Base-by-base conservation (phyloP, 2,329 filamentous ascomycete species). In the Paracorniculantispora psalliotae region DNA sequence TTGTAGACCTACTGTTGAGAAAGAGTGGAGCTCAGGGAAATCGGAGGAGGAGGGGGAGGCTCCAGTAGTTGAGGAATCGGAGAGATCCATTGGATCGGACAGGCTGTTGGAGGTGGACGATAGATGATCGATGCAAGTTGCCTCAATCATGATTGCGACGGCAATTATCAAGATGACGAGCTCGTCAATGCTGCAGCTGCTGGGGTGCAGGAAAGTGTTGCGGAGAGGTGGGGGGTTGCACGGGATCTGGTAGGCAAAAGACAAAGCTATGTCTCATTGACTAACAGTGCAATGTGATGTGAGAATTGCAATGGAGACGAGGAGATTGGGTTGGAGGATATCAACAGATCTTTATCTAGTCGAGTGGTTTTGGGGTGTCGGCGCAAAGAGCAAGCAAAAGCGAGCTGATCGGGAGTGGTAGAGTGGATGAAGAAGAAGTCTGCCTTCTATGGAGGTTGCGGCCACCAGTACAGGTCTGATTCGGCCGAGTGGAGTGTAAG, bases 1-100 rank as follows among this genome's bases (percentile, higher is more conserved):
- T 30, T 54, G 26, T 26, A 21, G 2, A 57, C 54, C 33, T 57
- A 57, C 54, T 28, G 28, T 50, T 26, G 49, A 26, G 50, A 48
- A 61, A 8, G 54, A 43, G 17, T 57, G 21, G 21, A 61, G 39
- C 25, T 51, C 56, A 30, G 55, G 43, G 21, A 53, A 57, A 33
- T 47, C 55, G 23, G 49, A 57, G 39, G 49, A 50, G 13, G 33
- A 39, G 2, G 43, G 54, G 12, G 54, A 57, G 33, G 54, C 25
- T 19, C 25, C 46, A 12, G 33, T 43, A 7, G 44, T 50, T 21
- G 46, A 41, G 15, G 44, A 17, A 30, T 57, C 54, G 4, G 54
- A 49, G 1, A 57, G 48, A 19, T 50, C 54, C 54, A 57, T 50
- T 17, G 44, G 54, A n/a, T 30, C 46, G 7, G 44, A 12, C 3